Evolutionary conservation across 176 grass and related monocot species (phyloP).

Genomic region (Oryza brachyantha): DNA sequence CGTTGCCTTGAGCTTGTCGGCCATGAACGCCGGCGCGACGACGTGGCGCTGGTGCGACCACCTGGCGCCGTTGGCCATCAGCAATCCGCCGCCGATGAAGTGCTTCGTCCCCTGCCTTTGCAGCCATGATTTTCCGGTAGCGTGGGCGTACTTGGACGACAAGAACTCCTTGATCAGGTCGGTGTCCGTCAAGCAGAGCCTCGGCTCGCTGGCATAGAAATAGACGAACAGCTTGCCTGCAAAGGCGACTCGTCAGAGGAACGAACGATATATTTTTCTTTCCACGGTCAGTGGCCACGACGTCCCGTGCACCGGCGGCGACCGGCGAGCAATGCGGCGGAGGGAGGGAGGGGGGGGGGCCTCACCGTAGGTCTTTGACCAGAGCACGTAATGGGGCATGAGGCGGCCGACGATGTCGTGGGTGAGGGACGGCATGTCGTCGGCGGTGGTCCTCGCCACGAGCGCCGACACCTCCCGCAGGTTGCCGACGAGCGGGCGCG

Average conservation of each 20-base stretch:
- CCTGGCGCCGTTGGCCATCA: constrained; percentile 83
- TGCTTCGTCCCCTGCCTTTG: constrained; percentile 69
- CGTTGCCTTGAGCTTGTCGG: constrained; percentile 83
- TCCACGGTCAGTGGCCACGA: neutral
- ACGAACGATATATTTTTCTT: neutral
- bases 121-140: constrained; percentile 81
- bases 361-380: constrained; percentile 67
- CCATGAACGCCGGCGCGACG: constrained; percentile 93
- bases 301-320: neutral
- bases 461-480: constrained; percentile 63
- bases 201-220: constrained; percentile 84
- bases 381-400: constrained; percentile 91
- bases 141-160: constrained; percentile 69
- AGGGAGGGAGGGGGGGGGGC: too few species aligned
- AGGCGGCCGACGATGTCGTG: constrained; percentile 90
- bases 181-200: constrained; percentile 80
- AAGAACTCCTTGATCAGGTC: constrained; percentile 83
- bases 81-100: constrained; percentile 79
- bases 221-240: constrained; percentile 84
- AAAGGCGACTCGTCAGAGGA: neutral
- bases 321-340: constrained; percentile 14
- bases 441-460: constrained; percentile 47
- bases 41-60: constrained; percentile 96
- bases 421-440: constrained; percentile 58
- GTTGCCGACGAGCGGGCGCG: constrained; percentile 62